Evolutionary conservation across 768 basidiomycete genomes (phyloP), one percentile per base, ranked within the genome.

Genomic region (Lactarius hatsudake): DNA sequence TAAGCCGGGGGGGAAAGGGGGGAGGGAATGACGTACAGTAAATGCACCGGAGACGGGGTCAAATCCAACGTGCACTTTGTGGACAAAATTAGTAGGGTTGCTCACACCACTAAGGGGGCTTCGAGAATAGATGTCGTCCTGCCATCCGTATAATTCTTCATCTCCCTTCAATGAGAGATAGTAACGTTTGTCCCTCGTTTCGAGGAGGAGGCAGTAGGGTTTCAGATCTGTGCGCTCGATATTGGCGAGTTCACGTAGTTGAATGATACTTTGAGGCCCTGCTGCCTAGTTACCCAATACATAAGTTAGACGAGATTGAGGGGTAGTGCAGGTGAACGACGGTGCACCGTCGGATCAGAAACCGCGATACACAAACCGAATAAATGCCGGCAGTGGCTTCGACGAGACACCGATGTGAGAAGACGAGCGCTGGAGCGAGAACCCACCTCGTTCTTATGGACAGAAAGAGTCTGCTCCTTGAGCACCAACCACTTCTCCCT

Each of bases 61-160:
- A 72, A 96, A 98, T 3, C 95, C 96, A 64, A 98, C 96, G 77
- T 98, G 96, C 2, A 98, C 95, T 76, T 98, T 95, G 80, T 99
- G 96, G 0, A 98, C 94, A 74, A 99, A 98, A 77, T 99, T 96
- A 9, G 96, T 98, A 0, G 96, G 96, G 71, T 90, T 91, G 76
- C 89, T 90, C 54, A 96, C 92, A 32, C 96, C 94, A 88, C 96
- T 93, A 59, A 95, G 81, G 3, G 96, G 94, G 73, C 91, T 93
- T 57, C 94, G 86, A 6, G 86, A 86, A 78, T 98, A 98, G 67
- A 99, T 89, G 75, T 97, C 96, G 74, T 99, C 96, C 76, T 96
- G 92, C 96, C 96, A 98, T 20, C 89, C 88, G 73, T 99, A 99
- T n/a, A 99, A 83, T 74, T 99, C 96, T 71, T 96, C 94, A 74